Evolutionary conservation across 345 rosid genomes (phyloP), one percentile per base, ranked within the genome.

Genomic region (Physaria fendleri): DNA sequence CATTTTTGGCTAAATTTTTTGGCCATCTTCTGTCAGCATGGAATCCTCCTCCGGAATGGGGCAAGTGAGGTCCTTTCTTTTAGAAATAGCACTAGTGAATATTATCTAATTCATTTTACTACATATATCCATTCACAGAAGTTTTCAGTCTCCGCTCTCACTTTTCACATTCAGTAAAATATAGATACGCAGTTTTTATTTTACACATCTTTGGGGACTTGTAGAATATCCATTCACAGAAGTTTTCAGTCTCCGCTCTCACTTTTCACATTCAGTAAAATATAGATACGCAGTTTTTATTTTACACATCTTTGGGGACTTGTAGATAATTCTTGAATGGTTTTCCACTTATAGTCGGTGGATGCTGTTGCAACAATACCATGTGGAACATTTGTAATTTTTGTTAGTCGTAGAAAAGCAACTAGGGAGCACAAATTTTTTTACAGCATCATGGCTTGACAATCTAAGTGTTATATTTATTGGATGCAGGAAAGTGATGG

Each of bases 41-140:
- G 99, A 89, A 93, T 71, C 88, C 99, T 77, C 97, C 95, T 7
- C 80, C 84, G 23, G 99, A 89, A 73, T 89, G 97, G 99, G 99
- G 92, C 73, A 83, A 85, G 99, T 93, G 81, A 59, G 76, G 50
- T 64, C 11, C 34, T n/a, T 54, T 22, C 51, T 20, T 24, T 9
- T 38, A 39, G 5, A 56, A 56, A 11, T 53, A 34, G 18, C 20
- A 2, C 43, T n/a, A 34, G 28, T 13, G 4, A 42, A 1, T 18
- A 4, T 41, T 4, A 41, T 18, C 46, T 9, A 39, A 35, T 6
- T 37, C 6, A 6, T 37, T 2, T 33, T 2, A 6, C 38, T 12
- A 4, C 6, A 11, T 40, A 16, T 9, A 45, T 45, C 32, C 52
- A 6, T 29, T 28, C 8, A 49, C 24, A 29, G 22, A 29, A 11